A percentile compares a stretch with the other conserved stretches of the same genome.
Evolutionary conservation across 148 eudicot species (phyloP).

Genomic region (Camellia japonica): DNA sequence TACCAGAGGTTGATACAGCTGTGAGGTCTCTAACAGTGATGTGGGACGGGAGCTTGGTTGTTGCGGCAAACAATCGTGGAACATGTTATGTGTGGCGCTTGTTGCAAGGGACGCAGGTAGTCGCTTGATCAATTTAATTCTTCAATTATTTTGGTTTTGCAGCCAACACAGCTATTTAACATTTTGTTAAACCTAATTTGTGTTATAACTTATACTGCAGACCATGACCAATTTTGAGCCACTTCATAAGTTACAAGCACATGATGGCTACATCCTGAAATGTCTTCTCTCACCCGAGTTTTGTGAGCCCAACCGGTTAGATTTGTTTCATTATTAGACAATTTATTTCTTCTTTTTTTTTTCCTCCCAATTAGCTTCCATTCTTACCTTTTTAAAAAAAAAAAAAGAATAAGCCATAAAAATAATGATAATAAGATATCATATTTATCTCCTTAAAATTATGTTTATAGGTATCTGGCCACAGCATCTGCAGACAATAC

Average conservation of each 20-base stretch:
- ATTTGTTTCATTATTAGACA: background rate
- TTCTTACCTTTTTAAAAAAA: background rate
- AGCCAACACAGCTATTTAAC: background rate
- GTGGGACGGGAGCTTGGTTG: constrained; percentile 98
- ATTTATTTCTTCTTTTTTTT: background rate
- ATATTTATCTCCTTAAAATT: background rate
- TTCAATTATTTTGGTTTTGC: background rate
- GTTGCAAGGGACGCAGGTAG: constrained; percentile 82
- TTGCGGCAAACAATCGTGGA: constrained; percentile 93
- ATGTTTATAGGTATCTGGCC: constrained; percentile 69
- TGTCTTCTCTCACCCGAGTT: constrained; percentile 94
- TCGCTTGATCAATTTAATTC: background rate
- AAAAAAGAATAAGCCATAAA: too few species aligned
- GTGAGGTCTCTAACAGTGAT: constrained; percentile 91
- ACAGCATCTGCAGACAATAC: constrained; percentile 95
- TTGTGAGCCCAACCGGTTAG: constrained; percentile 74
- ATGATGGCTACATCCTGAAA: constrained; percentile 91
- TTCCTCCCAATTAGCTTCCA: background rate
- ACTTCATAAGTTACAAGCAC: constrained; percentile 93
- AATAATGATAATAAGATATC: background rate
- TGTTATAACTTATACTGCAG: constrained; percentile 38
- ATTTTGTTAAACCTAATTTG: background rate
- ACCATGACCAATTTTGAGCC: constrained; percentile 97
- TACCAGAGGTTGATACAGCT: constrained; percentile 98
- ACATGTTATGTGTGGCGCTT: constrained; percentile 98